Base-by-base conservation (phyloP, 805 yeast genomes). In the Komagataella populi region DNA sequence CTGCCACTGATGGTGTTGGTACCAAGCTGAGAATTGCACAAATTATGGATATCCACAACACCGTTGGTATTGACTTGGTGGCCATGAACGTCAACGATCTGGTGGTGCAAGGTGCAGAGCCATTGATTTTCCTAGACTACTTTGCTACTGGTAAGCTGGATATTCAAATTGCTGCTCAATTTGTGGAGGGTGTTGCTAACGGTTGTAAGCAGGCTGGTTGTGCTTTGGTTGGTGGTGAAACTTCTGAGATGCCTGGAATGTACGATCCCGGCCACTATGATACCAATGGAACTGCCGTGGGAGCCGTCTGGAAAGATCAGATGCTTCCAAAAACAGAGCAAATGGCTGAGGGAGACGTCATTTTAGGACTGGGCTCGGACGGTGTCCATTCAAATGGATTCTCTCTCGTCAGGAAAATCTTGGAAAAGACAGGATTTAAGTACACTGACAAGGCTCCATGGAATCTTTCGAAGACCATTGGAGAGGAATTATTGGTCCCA, bases 181-280 rank as follows among this genome's bases (percentile, higher is more conserved):
- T 93, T 59, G 98, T 93, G 44, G 73, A 78, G 55, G 98, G 99
- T 69, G 99, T 93, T 56, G 97, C 96, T 49, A 86, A 86, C 56
- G 99, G 99, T 52, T 93, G 99, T 73, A 82, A 83, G 57, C 79
- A 81, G 57, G 86, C 98, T 39, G 96, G 96, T 8, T 91, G 99
- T 76, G 99, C 99, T 5, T 75, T 93, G 53, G 96, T 93, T 51
- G 99, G 99, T 52, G 99, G 99, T 57, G 99, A 93, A 70, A 93
- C 99, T 44, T 85, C 96, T 51, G 99, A 93, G 74, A 93, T 93
- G 99, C 99, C 99, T 23, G 99, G 99, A 57, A 87, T 93, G 86
- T 93, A 93, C 63, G 86, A 83, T 54, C 88, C 82, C 52, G 95
- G 95, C 39, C 98, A 93, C 69, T 93, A 93, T 64, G 99, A 93